phyloP scores from a whole-genome alignment of 768 basidiomycete species.

The Lactarius evosmus region DNA sequence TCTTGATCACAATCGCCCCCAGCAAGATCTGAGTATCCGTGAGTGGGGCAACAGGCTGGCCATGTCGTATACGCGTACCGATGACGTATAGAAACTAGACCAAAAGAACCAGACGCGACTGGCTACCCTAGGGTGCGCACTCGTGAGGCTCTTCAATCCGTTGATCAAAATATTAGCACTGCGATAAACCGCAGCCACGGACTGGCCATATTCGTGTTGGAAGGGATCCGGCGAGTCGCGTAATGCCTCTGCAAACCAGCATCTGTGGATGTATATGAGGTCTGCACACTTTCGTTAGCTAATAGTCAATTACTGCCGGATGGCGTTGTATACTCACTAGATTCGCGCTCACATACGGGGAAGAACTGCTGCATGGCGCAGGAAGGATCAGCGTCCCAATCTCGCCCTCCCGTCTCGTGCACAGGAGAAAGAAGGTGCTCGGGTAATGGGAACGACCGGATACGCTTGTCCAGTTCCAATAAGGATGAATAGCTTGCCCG shows the following conservation, averaged over 20 bases:
- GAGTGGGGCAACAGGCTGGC: background rate
- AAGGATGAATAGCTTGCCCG: conserved; percentile 43
- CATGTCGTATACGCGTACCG: conserved; percentile 36
- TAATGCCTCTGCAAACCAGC: conserved; percentile 48
- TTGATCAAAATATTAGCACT: conserved; percentile 45
- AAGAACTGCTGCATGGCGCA: conserved; percentile 48
- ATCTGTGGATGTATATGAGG: conserved; percentile 40
- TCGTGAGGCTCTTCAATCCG: conserved; percentile 39
- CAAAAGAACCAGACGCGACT: conserved; percentile 49
- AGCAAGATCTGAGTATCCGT: conserved; percentile 40
- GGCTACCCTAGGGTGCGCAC: conserved; percentile 36
- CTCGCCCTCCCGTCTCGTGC: conserved; percentile 32
- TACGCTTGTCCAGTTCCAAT: conserved; percentile 48
- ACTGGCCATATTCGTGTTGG: conserved; percentile 44
- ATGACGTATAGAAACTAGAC: conserved; percentile 48
- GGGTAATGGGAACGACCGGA: conserved; percentile 50
- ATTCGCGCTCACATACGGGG: conserved; percentile 41
- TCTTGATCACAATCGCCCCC: conserved; percentile 45
- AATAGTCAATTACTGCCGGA: background rate
- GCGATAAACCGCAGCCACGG: conserved; percentile 45
- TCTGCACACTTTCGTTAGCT: conserved; percentile 13
- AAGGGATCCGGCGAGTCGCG: conserved; percentile 42
- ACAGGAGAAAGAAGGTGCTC: conserved; percentile 42
- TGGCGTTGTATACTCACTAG: conserved; percentile 41
- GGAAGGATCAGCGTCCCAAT: conserved; percentile 42